phyloP scores from a whole-genome alignment of 768 basidiomycete genomes.

The Multifurca ochricompacta region DNA sequence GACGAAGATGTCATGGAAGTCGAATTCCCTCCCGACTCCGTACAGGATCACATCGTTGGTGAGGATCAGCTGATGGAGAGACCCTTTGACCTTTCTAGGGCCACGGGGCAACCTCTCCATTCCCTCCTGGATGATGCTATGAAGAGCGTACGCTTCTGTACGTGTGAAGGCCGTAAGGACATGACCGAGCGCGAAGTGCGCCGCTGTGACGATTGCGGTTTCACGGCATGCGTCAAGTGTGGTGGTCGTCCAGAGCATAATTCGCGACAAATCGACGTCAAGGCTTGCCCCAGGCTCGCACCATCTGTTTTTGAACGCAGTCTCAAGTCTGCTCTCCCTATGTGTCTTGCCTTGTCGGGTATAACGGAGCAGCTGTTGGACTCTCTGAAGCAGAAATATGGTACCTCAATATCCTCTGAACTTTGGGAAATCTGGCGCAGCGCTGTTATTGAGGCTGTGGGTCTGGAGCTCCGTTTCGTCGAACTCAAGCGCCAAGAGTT shows the following conservation, averaged over 20 bases:
- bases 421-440: constrained; percentile 64
- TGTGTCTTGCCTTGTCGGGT: constrained; percentile 61
- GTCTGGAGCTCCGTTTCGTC: constrained; percentile 70
- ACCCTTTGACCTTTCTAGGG: constrained; percentile 62
- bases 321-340: constrained; percentile 76
- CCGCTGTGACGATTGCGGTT: constrained; percentile 68
- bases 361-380: constrained; percentile 48
- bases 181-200: constrained; percentile 61
- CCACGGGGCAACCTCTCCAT: constrained; percentile 36
- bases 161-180: constrained; percentile 83
- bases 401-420: constrained; percentile 38
- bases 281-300: constrained; percentile 47
- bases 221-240: constrained; percentile 76
- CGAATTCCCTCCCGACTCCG: constrained; percentile 29
- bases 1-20: constrained; percentile 42
- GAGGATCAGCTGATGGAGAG: constrained; percentile 56
- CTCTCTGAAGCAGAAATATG: constrained; percentile 34
- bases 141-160: constrained; percentile 70
- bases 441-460: constrained; percentile 52
- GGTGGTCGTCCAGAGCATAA: constrained; percentile 90
- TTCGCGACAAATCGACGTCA: constrained; percentile 46
- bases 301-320: constrained; percentile 70
- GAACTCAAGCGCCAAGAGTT: constrained; percentile 82
- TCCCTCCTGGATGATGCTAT: constrained; percentile 58
- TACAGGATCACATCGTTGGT: constrained; percentile 57